Conservation (phyloP, 306 rosid species). For the Luffa aegyptiaca region DNA sequence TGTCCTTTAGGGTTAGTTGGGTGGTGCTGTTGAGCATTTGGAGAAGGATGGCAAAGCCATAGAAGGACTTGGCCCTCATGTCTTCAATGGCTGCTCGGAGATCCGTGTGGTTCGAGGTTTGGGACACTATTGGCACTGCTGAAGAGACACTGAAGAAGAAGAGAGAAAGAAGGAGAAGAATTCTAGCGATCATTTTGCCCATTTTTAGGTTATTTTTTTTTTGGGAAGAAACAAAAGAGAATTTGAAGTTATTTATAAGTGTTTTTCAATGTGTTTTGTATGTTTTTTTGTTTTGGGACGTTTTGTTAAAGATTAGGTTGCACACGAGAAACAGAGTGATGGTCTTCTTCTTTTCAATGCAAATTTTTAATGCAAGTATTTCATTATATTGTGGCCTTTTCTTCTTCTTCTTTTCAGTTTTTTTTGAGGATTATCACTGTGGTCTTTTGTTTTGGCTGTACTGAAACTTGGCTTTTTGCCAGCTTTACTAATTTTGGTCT, state of each 20-base stretch:
- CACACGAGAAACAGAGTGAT: background rate
- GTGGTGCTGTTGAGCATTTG: slow-evolving; percentile 40
- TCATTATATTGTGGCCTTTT: too few species aligned
- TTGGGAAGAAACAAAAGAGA: background rate
- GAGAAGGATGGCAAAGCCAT: slow-evolving; percentile 50
- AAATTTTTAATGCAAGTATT: too few species aligned
- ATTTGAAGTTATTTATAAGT: background rate
- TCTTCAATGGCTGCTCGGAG: slow-evolving; percentile 28
- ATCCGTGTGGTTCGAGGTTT: slow-evolving; percentile 22
- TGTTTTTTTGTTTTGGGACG: background rate
- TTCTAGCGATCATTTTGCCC: background rate
- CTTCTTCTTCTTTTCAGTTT: background rate
- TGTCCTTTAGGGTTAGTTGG: slow-evolving; percentile 16
- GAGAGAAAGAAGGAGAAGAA: slow-evolving; percentile 17
- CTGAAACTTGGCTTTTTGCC: background rate
- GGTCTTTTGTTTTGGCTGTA: background rate
- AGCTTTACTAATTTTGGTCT: background rate
- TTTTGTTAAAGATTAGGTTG: slow-evolving; percentile 1
- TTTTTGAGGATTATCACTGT: background rate
- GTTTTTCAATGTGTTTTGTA: background rate
- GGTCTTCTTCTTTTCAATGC: background rate
- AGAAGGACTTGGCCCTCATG: slow-evolving; percentile 37
- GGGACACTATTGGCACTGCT: background rate
- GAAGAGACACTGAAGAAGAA: slow-evolving; percentile 16
- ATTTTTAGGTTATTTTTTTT: background rate